These are phyloP conservation scores for Coelastrella sp. DNA, from an alignment of 139 green algal species.

Conservation along the genomic window DNA sequence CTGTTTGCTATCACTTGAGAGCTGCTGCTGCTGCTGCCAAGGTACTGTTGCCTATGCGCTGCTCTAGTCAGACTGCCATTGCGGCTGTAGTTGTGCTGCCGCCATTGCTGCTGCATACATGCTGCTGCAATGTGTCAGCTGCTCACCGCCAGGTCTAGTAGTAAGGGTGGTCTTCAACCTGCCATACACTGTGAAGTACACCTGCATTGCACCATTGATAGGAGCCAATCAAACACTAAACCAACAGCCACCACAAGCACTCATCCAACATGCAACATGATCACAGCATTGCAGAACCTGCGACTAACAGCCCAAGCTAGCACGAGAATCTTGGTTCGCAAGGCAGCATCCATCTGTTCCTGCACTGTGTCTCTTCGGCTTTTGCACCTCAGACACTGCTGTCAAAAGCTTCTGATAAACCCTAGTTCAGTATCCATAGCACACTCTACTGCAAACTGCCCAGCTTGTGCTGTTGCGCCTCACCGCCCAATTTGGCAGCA, in stretches of 20 bases:
- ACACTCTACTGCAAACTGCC: neutral
- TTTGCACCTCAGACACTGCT: neutral
- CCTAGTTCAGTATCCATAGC: no score
- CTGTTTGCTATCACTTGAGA: no score
- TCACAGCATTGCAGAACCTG: no score
- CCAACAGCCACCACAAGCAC: neutral
- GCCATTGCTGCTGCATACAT: neutral
- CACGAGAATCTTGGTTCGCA: no score
- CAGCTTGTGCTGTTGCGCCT: neutral
- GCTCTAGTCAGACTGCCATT: no score
- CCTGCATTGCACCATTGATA: constrained; percentile 54
- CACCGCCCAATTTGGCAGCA: constrained; percentile 98
- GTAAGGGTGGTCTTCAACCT: constrained; percentile 78
- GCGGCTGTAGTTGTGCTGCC: neutral
- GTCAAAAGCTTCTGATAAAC: neutral
- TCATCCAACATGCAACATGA: no score
- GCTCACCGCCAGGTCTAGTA: constrained; percentile 28
- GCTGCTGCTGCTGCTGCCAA: neutral
- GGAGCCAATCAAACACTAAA: neutral
- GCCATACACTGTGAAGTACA: constrained; percentile 97
- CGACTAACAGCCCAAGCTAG: no score
- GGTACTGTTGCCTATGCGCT: no score
- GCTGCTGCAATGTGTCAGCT: no score
- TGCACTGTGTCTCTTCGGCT: no score
- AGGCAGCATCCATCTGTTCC: no score